Conservation (phyloP, 1,284 basidiomycete species). For the Fomitopsis palustris region DNA sequence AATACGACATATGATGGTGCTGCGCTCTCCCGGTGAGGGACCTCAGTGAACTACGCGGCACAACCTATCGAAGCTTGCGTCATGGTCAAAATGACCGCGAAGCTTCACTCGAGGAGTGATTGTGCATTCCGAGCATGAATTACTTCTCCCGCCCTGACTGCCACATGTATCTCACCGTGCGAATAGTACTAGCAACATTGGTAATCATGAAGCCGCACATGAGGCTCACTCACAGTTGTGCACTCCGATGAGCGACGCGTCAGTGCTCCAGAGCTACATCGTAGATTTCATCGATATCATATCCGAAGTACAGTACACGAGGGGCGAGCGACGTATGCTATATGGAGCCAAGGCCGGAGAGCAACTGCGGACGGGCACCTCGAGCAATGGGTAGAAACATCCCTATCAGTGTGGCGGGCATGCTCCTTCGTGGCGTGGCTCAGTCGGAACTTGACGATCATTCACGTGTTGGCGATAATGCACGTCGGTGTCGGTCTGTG, state of each 20-base stretch:
- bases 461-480: slow-evolving; percentile 26
- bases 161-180: neutral
- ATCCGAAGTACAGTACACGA: slow-evolving; percentile 3
- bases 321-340: neutral
- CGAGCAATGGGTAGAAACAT: neutral
- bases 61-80: neutral
- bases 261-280: neutral
- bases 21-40: neutral
- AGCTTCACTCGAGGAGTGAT: neutral
- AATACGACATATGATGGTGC: neutral
- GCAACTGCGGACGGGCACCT: neutral
- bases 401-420: slow-evolving; percentile 1
- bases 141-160: neutral
- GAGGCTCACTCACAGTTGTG: neutral
- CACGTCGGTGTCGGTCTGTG: slow-evolving; percentile 13
- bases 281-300: slow-evolving; percentile 6
- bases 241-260: neutral
- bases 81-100: neutral
- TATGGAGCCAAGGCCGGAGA: neutral
- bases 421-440: neutral
- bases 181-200: slow-evolving; percentile 2
- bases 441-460: slow-evolving; percentile 12
- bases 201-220: slow-evolving; percentile 2
- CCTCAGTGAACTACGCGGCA: neutral
- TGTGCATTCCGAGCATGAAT: neutral